phyloP scores from a whole-genome alignment of 2,329 filamentous ascomycete species.

The Ceratocystis papillata region DNA sequence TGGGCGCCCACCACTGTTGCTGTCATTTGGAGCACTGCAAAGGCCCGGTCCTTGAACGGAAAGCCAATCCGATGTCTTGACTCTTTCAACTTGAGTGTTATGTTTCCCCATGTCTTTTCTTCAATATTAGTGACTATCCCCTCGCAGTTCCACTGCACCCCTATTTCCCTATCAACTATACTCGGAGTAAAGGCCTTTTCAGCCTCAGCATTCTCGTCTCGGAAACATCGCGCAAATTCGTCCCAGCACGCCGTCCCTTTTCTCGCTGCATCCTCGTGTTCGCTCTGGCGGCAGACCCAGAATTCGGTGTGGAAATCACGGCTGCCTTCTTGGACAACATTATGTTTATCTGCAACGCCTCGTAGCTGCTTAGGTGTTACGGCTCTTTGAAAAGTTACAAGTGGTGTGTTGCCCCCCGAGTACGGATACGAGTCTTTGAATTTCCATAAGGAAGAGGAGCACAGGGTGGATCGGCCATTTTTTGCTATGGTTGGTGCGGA shows the following conservation, averaged over 20 bases:
- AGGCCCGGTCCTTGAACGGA: constrained; percentile 53
- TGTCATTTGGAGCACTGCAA: constrained; percentile 55
- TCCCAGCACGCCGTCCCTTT: constrained; percentile 49
- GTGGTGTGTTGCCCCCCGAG: constrained; percentile 39
- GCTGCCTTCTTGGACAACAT: constrained; percentile 26
- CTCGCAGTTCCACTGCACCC: constrained; percentile 36
- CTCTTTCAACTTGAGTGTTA: constrained; percentile 46
- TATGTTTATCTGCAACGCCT: constrained; percentile 32
- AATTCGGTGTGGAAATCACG: constrained; percentile 36
- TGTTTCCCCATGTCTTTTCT: constrained; percentile 37
- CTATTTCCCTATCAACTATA: constrained; percentile 32
- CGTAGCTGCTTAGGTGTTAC: constrained; percentile 38
- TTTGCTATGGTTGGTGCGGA: constrained; percentile 1
- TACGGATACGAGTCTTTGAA: constrained; percentile 41
- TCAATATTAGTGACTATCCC: constrained; percentile 34
- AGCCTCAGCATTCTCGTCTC: constrained; percentile 37
- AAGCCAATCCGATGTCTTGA: constrained; percentile 54
- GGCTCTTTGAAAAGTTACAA: constrained; percentile 44
- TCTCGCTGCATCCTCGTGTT: constrained; percentile 44
- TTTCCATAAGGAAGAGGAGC: constrained; percentile 37
- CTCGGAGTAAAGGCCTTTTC: constrained; percentile 36
- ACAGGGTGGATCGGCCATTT: background rate
- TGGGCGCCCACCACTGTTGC: constrained; percentile 26
- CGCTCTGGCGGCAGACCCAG: constrained; percentile 54
- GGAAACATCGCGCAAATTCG: constrained; percentile 52